Evolutionary conservation across 2,329 filamentous ascomycete species (phyloP), one percentile per base, ranked within the genome.

Genomic region (Clonostachys chloroleuca): DNA sequence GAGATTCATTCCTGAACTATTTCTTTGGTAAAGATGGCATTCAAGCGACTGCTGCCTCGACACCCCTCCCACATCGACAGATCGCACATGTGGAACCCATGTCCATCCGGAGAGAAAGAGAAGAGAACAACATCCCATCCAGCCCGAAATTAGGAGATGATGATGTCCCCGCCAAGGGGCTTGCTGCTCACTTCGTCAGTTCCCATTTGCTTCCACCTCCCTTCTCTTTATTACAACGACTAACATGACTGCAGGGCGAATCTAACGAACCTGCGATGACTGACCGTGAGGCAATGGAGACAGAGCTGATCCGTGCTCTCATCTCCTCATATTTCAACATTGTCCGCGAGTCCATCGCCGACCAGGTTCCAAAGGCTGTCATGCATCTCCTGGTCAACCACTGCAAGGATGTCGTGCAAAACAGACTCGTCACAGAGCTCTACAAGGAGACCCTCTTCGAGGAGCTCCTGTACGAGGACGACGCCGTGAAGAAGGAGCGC

Each of bases 291-390:
- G 88, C 91, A 41, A 88, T 99, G 74, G 94, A 99, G 72, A 97
- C 94, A 10, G 94, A 99, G 69, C 83, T 99, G 39, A 99, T 99
- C 64, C 87, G 92, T 42, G 89, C 92, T 42, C 81, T 99, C 48
- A 99, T 99, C 65, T 95, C 89, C 34, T 96, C 92, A 2, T 99
- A 99, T 75, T 99, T 99, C 77, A 95, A 96, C 67, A 99, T 99
- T 60, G 94, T 99, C 42, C 89, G 94, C 52, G 94, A 99, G 70
- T 92, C 90, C n/a, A 96, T 96, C 59, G 92, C 92, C 41, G 94
- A 99, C 64, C 92, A 97, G 70, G 94, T 99, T 12, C 94, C 94
- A 55, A 99, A 99, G 73, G 94, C 94, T 6, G 87, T 99, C 57
- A 99, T 99, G 94, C 94, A 99, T 66, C 81, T 99, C 42, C 81